Conservation (phyloP, 2,329 filamentous ascomycete genomes). For the Hypoxylon sp. region DNA sequence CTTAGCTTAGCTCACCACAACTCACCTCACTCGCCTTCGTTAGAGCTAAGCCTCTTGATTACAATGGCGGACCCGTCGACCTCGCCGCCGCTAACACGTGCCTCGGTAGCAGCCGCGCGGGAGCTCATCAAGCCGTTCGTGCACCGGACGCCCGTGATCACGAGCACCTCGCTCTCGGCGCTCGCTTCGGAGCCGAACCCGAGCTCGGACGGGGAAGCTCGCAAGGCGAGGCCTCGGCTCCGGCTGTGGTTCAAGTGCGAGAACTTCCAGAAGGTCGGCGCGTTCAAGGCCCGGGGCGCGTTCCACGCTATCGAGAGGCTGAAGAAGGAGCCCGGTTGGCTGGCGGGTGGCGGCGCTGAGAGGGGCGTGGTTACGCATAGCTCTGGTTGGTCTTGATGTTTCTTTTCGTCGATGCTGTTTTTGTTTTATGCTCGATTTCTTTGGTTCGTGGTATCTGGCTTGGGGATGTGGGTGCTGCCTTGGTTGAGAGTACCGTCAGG, state of each 20-base stretch:
- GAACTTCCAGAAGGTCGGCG: conserved; percentile 90
- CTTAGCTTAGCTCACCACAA: not conserved
- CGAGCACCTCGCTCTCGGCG: conserved; percentile 79
- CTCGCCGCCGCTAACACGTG: conserved; percentile 77
- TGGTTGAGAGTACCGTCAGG: not conserved
- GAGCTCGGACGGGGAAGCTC: not conserved
- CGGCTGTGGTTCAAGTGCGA: conserved; percentile 95
- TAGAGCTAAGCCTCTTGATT: not conserved
- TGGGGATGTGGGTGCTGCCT: not conserved
- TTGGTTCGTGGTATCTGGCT: conserved; percentile 3
- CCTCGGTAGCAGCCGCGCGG: conserved; percentile 80
- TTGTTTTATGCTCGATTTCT: conserved; percentile 4
- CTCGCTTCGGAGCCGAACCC: conserved; percentile 73
- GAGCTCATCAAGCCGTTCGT: conserved; percentile 80
- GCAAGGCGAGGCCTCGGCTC: conserved; percentile 73
- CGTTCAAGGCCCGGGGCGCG: conserved; percentile 92
- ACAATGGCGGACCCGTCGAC: conserved; percentile 69
- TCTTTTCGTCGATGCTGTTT: conserved; percentile 13
- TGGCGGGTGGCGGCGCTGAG: conserved; percentile 70
- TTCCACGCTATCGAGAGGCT: conserved; percentile 86
- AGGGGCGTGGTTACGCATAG: conserved; percentile 91
- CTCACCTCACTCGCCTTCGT: not conserved
- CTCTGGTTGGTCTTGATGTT: conserved; percentile 71
- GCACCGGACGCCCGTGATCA: conserved; percentile 87
- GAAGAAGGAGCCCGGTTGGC: conserved; percentile 72